Evolutionary conservation across 2,329 filamentous ascomycete species (phyloP), one percentile per base, ranked within the genome.

Genomic region (Aspergillus chevalieri): DNA sequence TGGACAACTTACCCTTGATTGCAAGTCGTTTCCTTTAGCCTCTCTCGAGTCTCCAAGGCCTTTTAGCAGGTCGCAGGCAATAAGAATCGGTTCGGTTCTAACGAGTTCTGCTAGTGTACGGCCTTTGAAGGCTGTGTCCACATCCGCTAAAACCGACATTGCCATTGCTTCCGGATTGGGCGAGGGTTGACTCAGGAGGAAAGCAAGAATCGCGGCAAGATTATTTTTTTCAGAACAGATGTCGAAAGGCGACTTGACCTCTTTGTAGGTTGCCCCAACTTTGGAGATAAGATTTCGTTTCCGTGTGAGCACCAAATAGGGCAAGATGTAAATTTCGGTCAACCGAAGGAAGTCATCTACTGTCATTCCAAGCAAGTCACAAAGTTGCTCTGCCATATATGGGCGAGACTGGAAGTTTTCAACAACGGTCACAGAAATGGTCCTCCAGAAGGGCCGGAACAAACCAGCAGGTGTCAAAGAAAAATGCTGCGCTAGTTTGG

Each of bases 361-460:
- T 36, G 82, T 85, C 62, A 89, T 85, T 46, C 85, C 83, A 34
- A 96, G 76, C 26, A 97, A 71, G 55, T 95, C 89, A 21, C 90
- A 89, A 44, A 97, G 78, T 42, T 86, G 79, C 48, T 87, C 83
- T 43, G 84, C 85, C 62, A 91, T 86, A 59, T 93, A 88, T n/a
- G 93, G 92, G 43, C 86, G 82, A 44, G 81, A 78, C 19, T 85
- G 78, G 52, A 97, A 78, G 59, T 95, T 89, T 65, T 90, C 92
- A 24, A 93, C 85, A 2, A 89, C 84, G 45, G 85, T 80, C 51
- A 92, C 86, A 0, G 89, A 91, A 42, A 98, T 76, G 26, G 81
- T 92, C 56, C 83, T 82, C 91, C 92, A 97, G 66, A 90, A 97
- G 0, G 92, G 90, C 48, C 85, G 83, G 49, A 97, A 85, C 0